Conservation (phyloP, 768 basidiomycete species). For the Termitomyces sp. region DNA sequence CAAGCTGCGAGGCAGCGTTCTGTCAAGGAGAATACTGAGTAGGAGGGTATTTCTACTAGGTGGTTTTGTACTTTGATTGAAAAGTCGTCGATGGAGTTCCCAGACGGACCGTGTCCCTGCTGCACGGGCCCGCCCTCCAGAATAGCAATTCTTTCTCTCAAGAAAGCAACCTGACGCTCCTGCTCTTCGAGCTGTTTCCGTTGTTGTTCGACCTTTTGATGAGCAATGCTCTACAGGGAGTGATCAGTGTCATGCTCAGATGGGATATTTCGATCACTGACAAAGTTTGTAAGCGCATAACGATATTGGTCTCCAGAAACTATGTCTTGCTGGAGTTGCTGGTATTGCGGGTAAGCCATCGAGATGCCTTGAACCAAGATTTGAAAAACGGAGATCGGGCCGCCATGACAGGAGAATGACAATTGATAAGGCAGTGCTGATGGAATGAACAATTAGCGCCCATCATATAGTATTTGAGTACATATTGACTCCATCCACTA, state of each 20-base stretch:
- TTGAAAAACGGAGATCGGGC: background rate
- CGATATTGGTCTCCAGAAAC: slow-evolving; percentile 67
- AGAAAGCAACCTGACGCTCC: slow-evolving; percentile 72
- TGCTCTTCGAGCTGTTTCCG: slow-evolving; percentile 75
- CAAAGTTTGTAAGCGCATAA: slow-evolving; percentile 82
- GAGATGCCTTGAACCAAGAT: background rate
- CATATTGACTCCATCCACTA: background rate
- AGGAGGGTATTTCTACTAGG: background rate
- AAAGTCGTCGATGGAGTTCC: slow-evolving; percentile 78
- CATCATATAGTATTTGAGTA: no score
- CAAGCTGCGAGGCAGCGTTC: slow-evolving; percentile 79
- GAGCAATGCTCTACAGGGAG: slow-evolving; percentile 62
- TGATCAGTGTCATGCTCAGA: background rate
- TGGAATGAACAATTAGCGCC: background rate
- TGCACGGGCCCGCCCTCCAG: slow-evolving; percentile 61
- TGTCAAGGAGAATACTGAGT: slow-evolving; percentile 21
- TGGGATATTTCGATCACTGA: slow-evolving; percentile 23
- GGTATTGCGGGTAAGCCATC: slow-evolving; percentile 23
- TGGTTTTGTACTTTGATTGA: slow-evolving; percentile 61
- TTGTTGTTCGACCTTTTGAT: slow-evolving; percentile 85
- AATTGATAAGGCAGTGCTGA: background rate
- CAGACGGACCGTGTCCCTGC: slow-evolving; percentile 37
- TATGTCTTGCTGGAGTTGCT: slow-evolving; percentile 28
- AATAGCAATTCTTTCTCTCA: slow-evolving; percentile 63
- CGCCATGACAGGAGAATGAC: background rate